Evolutionary conservation across 441 rosid genomes (phyloP).

Genomic region (Corymbia calophylla): DNA sequence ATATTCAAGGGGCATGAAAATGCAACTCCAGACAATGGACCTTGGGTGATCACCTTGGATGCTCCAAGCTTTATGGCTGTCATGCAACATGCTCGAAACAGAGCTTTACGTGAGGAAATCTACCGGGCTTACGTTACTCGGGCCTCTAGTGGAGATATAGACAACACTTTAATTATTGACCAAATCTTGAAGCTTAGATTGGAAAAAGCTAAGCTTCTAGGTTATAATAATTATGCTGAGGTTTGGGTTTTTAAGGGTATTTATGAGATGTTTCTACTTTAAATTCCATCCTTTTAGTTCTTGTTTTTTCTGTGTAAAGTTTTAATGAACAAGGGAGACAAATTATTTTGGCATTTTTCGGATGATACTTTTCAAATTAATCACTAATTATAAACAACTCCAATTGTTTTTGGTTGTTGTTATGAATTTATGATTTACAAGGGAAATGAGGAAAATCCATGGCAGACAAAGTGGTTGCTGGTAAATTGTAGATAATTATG

Average conservation of each 20-base stretch:
- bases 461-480: not conserved
- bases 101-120: slow-evolving; percentile 80
- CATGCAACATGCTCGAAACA: slow-evolving; percentile 79
- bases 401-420: not conserved
- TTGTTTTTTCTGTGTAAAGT: not conserved
- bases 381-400: not conserved
- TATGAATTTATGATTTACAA: not conserved
- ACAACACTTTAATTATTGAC: slow-evolving; percentile 66
- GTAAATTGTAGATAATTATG: not conserved
- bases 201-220: slow-evolving; percentile 79
- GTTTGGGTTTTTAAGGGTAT: slow-evolving; percentile 21
- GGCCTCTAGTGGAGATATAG: slow-evolving; percentile 73
- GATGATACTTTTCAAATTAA: too few species aligned
- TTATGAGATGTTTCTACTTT: not conserved
- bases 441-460: not conserved
- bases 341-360: not conserved
- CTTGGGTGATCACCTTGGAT: slow-evolving; percentile 83
- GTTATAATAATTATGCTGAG: slow-evolving; percentile 84
- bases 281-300: not conserved
- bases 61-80: slow-evolving; percentile 73
- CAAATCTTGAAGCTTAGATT: slow-evolving; percentile 66
- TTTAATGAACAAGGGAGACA: not conserved
- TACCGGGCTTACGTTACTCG: slow-evolving; percentile 61
- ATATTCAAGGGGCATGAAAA: slow-evolving; percentile 62
- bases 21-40: slow-evolving; percentile 84